Evolutionary conservation across 2,329 filamentous ascomycete genomes (phyloP).

Genomic region (Thielaviopsis euricoi): DNA sequence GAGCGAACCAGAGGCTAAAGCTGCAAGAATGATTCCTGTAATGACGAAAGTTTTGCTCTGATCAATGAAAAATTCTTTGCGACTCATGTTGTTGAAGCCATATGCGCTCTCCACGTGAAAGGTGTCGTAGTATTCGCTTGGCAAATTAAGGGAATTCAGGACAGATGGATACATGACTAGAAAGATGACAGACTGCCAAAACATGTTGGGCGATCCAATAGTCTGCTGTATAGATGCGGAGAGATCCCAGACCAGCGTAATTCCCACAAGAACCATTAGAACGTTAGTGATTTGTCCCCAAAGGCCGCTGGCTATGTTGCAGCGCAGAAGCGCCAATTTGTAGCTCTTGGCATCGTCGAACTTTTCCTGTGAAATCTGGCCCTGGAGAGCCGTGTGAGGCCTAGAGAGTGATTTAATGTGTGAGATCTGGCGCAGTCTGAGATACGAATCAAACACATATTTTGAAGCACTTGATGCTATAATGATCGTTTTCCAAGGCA

Average conservation of each 20-base stretch:
- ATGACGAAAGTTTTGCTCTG: slow-evolving; percentile 82
- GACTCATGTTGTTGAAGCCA: slow-evolving; percentile 96
- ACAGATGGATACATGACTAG: slow-evolving; percentile 73
- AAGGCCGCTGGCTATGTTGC: slow-evolving; percentile 63
- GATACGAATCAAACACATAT: too few species aligned
- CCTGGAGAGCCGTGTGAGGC: too few species aligned
- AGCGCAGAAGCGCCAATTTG: too few species aligned
- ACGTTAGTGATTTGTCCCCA: slow-evolving; percentile 79
- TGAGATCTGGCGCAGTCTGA: too few species aligned
- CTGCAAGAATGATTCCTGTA: slow-evolving; percentile 61
- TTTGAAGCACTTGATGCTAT: too few species aligned
- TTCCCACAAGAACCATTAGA: slow-evolving; percentile 73
- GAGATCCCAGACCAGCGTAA: slow-evolving; percentile 70
- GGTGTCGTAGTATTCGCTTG: slow-evolving; percentile 75
- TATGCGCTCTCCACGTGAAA: slow-evolving; percentile 95
- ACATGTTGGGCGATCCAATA: slow-evolving; percentile 70
- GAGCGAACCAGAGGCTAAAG: slow-evolving; percentile 79
- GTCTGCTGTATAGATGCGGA: slow-evolving; percentile 60
- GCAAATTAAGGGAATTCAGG: slow-evolving; percentile 63
- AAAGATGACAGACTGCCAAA: slow-evolving; percentile 83
- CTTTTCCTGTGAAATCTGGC: too few species aligned
- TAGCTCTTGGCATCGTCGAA: too few species aligned
- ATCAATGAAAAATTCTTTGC: slow-evolving; percentile 73
- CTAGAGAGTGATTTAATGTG: too few species aligned
- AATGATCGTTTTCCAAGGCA: too few species aligned